These are phyloP conservation scores for Isabelozyma rhagii DNA, from an alignment of 805 yeast genomes.

Conservation along the genomic window DNA sequence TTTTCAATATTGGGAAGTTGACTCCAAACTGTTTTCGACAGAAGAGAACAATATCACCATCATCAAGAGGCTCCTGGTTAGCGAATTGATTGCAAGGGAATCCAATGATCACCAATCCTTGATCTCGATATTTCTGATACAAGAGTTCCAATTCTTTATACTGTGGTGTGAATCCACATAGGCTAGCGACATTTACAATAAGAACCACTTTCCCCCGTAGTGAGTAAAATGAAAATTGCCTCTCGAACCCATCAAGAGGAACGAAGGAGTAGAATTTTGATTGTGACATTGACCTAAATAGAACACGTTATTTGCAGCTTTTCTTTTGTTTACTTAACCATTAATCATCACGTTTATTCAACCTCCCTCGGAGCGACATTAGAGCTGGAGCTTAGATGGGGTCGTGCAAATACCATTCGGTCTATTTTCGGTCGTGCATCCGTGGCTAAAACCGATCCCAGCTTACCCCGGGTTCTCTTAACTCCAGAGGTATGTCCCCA, in stretches of 20 bases:
- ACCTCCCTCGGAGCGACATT: not conserved
- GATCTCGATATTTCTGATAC: slow-evolving; percentile 36
- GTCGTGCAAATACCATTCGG: not conserved
- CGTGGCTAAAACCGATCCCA: not conserved
- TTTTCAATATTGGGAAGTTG: slow-evolving; percentile 81
- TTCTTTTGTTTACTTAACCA: not conserved
- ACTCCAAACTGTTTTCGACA: slow-evolving; percentile 86
- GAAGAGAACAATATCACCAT: slow-evolving; percentile 64
- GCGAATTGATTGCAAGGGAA: slow-evolving; percentile 47
- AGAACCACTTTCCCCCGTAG: slow-evolving; percentile 47
- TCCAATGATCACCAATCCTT: slow-evolving; percentile 37
- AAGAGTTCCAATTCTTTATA: slow-evolving; percentile 40
- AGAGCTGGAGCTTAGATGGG: not conserved
- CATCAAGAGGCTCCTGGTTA: slow-evolving; percentile 39
- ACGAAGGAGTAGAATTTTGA: slow-evolving; percentile 35
- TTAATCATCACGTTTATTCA: not conserved
- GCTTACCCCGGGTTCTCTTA: not conserved
- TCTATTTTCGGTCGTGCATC: not conserved
- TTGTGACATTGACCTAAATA: not conserved
- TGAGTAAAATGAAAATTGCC: slow-evolving; percentile 32
- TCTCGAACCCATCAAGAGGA: slow-evolving; percentile 37
- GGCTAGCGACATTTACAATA: slow-evolving; percentile 44
- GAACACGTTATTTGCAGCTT: not conserved
- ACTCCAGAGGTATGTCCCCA: not conserved
- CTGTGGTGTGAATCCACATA: slow-evolving; percentile 45